These are phyloP conservation scores for Cochlearia excelsa DNA, from an alignment of 345 rosid species.

Conservation along the genomic window DNA sequence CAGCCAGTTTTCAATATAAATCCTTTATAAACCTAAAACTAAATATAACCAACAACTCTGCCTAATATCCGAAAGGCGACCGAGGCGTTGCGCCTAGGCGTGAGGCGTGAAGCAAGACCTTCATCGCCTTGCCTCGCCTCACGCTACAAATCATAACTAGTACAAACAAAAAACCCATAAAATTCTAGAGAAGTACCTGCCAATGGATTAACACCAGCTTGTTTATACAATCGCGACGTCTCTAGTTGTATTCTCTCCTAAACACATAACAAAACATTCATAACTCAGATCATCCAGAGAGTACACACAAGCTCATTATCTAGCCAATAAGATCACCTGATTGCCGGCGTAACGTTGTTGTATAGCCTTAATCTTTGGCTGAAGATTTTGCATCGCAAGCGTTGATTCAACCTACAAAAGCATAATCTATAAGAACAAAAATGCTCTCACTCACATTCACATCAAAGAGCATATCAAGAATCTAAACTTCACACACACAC, in stretches of 20 bases:
- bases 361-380: conserved; percentile 93
- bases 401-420: conserved; percentile 85
- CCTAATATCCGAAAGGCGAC: too few relatives aligned
- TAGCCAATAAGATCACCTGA: conserved; percentile 48
- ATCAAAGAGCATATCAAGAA: neutral
- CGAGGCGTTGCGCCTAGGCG: too few relatives aligned
- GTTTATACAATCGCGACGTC: conserved; percentile 84
- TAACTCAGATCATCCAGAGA: neutral
- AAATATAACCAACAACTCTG: too few relatives aligned
- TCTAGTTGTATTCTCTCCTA: conserved; percentile 97
- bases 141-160: neutral
- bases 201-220: conserved; percentile 96
- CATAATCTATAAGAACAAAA: neutral
- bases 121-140: too few relatives aligned
- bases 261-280: conserved; percentile 18
- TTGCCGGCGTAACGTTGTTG: conserved; percentile 97
- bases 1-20: too few relatives aligned
- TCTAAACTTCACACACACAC: neutral
- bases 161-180: neutral
- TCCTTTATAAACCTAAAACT: too few relatives aligned
- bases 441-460: neutral
- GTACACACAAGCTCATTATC: neutral
- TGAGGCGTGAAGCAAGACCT: too few relatives aligned
- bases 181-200: conserved; percentile 53
- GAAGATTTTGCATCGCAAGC: conserved; percentile 94